phyloP scores from a whole-genome alignment of 1,284 basidiomycete species.

The Malassezia brasiliensis region DNA sequence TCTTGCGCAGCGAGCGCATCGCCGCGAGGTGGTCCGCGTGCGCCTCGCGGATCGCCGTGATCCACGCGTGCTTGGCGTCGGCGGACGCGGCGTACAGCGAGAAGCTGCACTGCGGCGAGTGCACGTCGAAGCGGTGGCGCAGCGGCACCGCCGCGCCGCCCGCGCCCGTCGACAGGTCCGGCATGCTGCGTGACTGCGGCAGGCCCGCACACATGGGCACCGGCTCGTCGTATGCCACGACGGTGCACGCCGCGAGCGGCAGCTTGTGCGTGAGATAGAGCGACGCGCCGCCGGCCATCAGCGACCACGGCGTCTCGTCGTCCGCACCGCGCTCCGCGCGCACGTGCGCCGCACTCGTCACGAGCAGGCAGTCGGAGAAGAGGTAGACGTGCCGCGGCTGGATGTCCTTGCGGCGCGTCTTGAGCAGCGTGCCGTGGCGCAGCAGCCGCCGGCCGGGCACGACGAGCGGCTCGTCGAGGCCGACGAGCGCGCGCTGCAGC shows the following conservation, averaged over 20 bases:
- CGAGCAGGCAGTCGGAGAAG: conserved; percentile 44
- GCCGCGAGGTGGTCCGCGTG: conserved; percentile 36
- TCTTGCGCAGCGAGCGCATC: conserved; percentile 31
- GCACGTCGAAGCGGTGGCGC: conserved; percentile 39
- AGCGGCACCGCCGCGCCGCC: conserved; percentile 7
- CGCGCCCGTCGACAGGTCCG: neutral
- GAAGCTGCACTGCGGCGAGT: conserved; percentile 46
- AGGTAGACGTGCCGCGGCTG: conserved; percentile 45
- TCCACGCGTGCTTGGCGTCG: conserved; percentile 31
- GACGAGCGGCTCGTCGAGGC: conserved; percentile 38
- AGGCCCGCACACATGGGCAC: neutral
- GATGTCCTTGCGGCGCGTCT: conserved; percentile 42
- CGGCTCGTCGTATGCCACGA: conserved; percentile 34
- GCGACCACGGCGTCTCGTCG: conserved; percentile 24
- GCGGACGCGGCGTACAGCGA: conserved; percentile 39
- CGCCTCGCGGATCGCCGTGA: conserved; percentile 39
- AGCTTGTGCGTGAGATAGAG: conserved; percentile 42
- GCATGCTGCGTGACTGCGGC: conserved; percentile 6
- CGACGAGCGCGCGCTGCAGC: conserved; percentile 36
- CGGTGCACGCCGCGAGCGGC: conserved; percentile 37
- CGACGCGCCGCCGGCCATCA: conserved; percentile 25
- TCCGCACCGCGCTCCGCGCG: no score
- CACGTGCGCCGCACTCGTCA: conserved; percentile 47
- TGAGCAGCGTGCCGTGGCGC: conserved; percentile 36
- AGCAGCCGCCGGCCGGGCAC: conserved; percentile 39